Base-by-base conservation (phyloP, 306 rosid genomes). In the Gillenia trifoliata region DNA sequence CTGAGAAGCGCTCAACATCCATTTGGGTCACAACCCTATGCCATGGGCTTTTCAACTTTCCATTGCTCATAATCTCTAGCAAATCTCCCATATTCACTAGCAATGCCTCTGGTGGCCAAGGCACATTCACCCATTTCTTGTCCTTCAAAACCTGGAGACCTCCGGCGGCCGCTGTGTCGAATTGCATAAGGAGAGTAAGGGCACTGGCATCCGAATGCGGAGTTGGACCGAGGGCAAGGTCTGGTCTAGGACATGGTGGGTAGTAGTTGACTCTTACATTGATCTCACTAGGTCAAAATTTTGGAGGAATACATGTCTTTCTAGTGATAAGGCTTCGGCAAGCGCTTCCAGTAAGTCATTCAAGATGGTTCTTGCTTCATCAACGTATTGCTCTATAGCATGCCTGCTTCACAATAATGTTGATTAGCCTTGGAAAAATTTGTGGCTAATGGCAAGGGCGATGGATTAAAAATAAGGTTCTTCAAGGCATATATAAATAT, bases 221-320 rank as follows among this genome's bases (percentile, higher is more conserved):
- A 50, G 73, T 69, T 69, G 29, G 4, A 20, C 73, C 62, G 1
- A 69, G 73, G n/a, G 63, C 22, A 49, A 17, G 63, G 30, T 70
- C 47, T 30, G 74, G 63, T 38, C 63, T 30, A 8, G 74, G 63
- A 22, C 74, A 70, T 50, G 74, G 63, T 30, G 74, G 74, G 47
- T 70, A 70, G 63, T 70, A 70, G 45, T 70, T 70, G 62, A 70
- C 74, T n/a, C 74, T 70, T 43, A 70, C 63, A 31, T 70, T 50
- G 63, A 70, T 70, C 63, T 50, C 74, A 70, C 45, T 20, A 47
- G 63, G 47, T 70, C 63, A 30, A 70, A 50, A n/a, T 49, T 49
- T 70, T 31, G 74, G 74, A 70, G 74, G 45, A 70, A 70, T 20
- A 15, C 74, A 30, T 50, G 63, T 50, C 28, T 50, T 50, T 70